Evolutionary conservation across 345 rosid genomes (phyloP).

Genomic region (Populus euphratica): DNA sequence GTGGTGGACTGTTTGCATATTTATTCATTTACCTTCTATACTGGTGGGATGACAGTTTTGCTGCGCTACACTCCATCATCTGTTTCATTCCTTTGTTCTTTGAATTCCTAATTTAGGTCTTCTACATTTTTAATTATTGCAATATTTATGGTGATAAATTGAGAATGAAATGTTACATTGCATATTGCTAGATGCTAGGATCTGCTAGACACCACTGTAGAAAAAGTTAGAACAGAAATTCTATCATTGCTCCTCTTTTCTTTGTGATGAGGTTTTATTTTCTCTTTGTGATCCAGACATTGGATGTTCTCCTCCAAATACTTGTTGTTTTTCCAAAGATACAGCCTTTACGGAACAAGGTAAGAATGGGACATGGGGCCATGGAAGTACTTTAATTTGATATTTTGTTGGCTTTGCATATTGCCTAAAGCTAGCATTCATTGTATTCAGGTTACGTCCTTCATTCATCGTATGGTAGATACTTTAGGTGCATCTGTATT

Average conservation of each 20-base stretch:
- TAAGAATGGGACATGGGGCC: conserved; percentile 31
- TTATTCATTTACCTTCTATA: not conserved
- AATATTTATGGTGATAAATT: not conserved
- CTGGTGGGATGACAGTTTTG: not conserved
- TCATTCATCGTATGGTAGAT: conserved; percentile 97
- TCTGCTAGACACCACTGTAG: not conserved
- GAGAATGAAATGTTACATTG: not conserved
- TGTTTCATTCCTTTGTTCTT: not conserved
- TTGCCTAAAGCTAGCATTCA: conserved; percentile 20
- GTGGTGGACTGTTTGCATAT: not conserved
- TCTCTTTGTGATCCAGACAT: conserved; percentile 51
- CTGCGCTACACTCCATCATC: not conserved
- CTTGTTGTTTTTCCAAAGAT: conserved; percentile 78
- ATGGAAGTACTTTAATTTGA: not conserved
- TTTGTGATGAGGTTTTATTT: conserved; percentile 11
- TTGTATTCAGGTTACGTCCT: conserved; percentile 68
- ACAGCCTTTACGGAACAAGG: conserved; percentile 76
- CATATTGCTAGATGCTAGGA: not conserved
- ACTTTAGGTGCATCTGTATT: conserved; percentile 85
- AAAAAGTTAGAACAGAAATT: not conserved
- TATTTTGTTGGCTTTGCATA: not conserved
- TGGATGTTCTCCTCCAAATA: conserved; percentile 81
- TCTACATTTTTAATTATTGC: too few species aligned
- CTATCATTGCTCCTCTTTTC: not conserved
- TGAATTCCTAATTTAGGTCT: not conserved